These are phyloP conservation scores for Hypoxylon sp. DNA, from an alignment of 2,329 filamentous ascomycete species.

Conservation along the genomic window DNA sequence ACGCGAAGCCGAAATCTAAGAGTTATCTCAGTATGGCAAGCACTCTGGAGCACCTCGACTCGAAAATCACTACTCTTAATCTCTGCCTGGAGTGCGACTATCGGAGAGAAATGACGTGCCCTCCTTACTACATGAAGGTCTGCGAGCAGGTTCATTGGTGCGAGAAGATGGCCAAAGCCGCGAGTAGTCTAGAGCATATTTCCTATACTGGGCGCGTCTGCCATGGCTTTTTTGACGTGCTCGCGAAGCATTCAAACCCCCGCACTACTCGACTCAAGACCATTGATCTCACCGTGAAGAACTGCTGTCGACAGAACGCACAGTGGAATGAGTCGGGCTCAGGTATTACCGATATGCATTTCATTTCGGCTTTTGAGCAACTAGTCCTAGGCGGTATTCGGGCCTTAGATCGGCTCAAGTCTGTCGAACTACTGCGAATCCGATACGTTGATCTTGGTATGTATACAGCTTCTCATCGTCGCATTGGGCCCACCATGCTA, in stretches of 20 bases:
- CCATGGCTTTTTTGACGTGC: conserved; percentile 70
- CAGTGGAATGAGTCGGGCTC: conserved; percentile 70
- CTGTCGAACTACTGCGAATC: conserved; percentile 72
- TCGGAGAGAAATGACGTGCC: conserved; percentile 68
- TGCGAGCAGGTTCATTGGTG: conserved; percentile 71
- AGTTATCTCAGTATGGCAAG: conserved; percentile 75
- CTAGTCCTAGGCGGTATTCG: conserved; percentile 71
- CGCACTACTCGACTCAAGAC: conserved; percentile 65
- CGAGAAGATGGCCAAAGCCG: conserved; percentile 65
- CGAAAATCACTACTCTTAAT: conserved; percentile 68
- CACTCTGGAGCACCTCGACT: conserved; percentile 66
- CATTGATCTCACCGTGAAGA: conserved; percentile 77
- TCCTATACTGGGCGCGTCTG: conserved; percentile 78
- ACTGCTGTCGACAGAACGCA: conserved; percentile 69
- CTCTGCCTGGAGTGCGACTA: conserved; percentile 78
- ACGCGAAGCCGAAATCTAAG: conserved; percentile 77
- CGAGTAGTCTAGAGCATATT: conserved; percentile 71
- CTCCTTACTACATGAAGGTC: conserved; percentile 69
- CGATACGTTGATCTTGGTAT: conserved; percentile 77
- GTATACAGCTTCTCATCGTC: conserved; percentile 34
- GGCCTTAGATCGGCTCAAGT: conserved; percentile 65
- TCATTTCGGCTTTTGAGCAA: conserved; percentile 75
- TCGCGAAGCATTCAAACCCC: conserved; percentile 59
- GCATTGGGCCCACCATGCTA: conserved; percentile 17
- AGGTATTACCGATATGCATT: conserved; percentile 75